A percentile compares a stretch with the other conserved stretches of the same genome.
phyloP scores from a whole-genome alignment of 331 rosid species.

The Quercus phellos region DNA sequence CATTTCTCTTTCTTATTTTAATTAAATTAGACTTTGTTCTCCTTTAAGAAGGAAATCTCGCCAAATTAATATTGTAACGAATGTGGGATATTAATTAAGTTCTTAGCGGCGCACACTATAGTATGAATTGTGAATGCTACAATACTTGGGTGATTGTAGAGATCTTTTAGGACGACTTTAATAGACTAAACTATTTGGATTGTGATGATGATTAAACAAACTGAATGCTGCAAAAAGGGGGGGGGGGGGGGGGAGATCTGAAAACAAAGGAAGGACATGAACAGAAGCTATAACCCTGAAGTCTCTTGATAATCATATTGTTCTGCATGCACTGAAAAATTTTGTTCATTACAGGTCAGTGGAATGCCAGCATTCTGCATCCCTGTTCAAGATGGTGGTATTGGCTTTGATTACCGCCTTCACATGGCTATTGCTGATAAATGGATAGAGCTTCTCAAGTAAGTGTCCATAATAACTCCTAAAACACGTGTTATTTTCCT shows the following conservation, averaged over 20 bases:
- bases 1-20: no score
- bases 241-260: neutral
- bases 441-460: slow-evolving; percentile 97
- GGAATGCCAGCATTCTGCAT: slow-evolving; percentile 98
- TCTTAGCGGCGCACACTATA: neutral
- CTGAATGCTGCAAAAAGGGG: neutral
- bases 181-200: neutral
- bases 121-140: neutral
- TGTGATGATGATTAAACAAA: neutral
- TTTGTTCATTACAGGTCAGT: slow-evolving; percentile 69
- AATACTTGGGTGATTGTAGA: neutral
- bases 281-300: neutral
- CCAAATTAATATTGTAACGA: neutral
- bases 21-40: no score
- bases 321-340: neutral
- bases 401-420: slow-evolving; percentile 96
- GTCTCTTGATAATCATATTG: neutral
- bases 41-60: no score
- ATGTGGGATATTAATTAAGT: neutral
- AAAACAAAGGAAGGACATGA: neutral
- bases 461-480: slow-evolving; percentile 21
- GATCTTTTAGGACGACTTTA: neutral
- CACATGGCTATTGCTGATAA: slow-evolving; percentile 99
- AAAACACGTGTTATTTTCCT: neutral
- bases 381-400: slow-evolving; percentile 82